Evolutionary conservation across 2,329 filamentous ascomycete species (phyloP).

Genomic region (Metarhizium guizhouense): DNA sequence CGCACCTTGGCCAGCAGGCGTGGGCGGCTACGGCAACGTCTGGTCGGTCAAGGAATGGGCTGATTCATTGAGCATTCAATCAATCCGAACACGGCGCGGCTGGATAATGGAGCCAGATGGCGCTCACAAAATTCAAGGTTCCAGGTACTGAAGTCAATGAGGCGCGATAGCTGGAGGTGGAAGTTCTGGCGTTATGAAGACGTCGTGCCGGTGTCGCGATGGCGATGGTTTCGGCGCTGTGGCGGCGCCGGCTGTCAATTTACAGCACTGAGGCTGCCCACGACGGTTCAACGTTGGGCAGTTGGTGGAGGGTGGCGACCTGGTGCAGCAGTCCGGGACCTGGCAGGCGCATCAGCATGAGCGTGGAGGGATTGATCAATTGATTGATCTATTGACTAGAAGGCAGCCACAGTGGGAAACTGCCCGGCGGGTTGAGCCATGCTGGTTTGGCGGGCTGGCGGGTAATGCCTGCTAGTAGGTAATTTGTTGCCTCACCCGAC

Average conservation of each 20-base stretch:
- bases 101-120: no score
- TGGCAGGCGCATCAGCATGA: no score
- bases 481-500: no score
- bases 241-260: not conserved
- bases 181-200: no score
- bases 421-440: no score
- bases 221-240: not conserved
- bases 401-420: no score
- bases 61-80: not conserved
- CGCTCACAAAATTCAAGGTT: not conserved
- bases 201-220: not conserved
- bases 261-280: not conserved
- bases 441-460: no score
- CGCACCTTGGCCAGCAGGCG: slow-evolving; percentile 4
- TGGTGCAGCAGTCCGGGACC: no score
- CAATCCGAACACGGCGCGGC: no score
- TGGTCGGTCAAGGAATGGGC: not conserved
- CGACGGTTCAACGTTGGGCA: not conserved
- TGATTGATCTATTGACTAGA: no score
- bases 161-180: not conserved
- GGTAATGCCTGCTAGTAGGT: no score
- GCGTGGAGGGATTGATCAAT: no score
- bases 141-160: not conserved
- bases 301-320: not conserved
- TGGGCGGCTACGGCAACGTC: not conserved